Evolutionary conservation across 148 eudicot genomes (phyloP), one percentile per base, ranked within the genome.

Genomic region (Spergularia marina): DNA sequence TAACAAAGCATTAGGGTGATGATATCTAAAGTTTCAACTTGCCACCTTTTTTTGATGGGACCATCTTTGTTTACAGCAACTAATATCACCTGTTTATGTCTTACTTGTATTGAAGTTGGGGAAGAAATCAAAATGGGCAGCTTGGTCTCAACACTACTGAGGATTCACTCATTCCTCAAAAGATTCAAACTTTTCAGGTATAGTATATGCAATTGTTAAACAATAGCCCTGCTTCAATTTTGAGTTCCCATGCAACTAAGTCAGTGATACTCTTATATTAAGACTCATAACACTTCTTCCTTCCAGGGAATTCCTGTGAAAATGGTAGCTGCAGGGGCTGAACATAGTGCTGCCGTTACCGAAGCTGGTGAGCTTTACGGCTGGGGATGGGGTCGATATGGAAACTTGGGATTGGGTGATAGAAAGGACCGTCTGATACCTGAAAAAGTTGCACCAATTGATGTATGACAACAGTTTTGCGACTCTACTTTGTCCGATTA

Each of bases 321-420:
- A 82, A 92, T 96, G 99, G 89, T 96, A 58, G 99, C 99, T 85
- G 96, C 99, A 77, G 99, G 99, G 83, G 99, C 99, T 73, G 99
- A 96, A 79, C 99, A 96, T 79, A 92, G 98, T 68, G 98, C 88
- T 84, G 97, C 98, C 84, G 86, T 96, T 69, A 96, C 98, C 71
- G 97, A 91, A 83, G 90, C 87, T 58, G 99, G 99, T 66, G 89
- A 88, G 72, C 85, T 96, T 78, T 92, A 90, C 69, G 97, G 99
- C 58, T 96, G 99, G 99, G 99, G 99, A 62, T 96, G 99, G 99
- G 99, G 99, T 41, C 85, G 99, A 66, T 96, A 92, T 86, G 99
- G 99, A 76, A 96, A 92, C 82, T 84, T 96, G 85, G 99, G 99
- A 40, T 85, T 96, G 83, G 99, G 99, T 75, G 99, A 96, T 81